Base-by-base conservation (phyloP, 163 green algal genomes). In the Scenedesmus sp. region DNA sequence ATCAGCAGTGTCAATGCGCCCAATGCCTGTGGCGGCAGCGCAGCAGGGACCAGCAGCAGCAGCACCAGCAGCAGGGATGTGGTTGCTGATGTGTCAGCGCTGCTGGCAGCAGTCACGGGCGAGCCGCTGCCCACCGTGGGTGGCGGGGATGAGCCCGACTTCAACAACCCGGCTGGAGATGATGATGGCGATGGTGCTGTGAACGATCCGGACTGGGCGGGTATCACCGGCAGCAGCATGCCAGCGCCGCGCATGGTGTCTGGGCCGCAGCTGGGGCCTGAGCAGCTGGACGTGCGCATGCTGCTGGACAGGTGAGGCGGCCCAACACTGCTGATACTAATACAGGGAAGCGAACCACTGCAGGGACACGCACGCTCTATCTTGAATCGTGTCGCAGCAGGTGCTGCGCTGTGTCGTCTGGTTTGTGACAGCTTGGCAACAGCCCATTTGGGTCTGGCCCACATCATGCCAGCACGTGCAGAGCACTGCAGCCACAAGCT, bases 181-280 rank as follows among this genome's bases (percentile, higher is more conserved):
- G 73, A 18, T 30, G 35, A 49, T 44, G 73, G 18, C 33, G 35
- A 44, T 46, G 37, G 16, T 46, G 73, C 13, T 51, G 35, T 5
- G 30, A 51, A 46, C 37, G n/a, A 40, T n/a, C 49, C 82, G 37
- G 82, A 88, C 37, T 88, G 82, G 82, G 82, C 82, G 12, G 35
- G 37, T 22, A 80, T 88, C 82, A 26, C 0, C 53, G 61, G 61
- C 59, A 81, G 42, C 83, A 30, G 44, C 42, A 43, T 35, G 24
- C 43, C 42, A 26, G 42, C 12, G 79, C 79, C 22, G 43, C 79
- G 42, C 2, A 9, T 84, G 20, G 18, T 65, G 43, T 59, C 35
- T 13, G 42, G 26, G 42, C 42, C 42, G 79, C 79, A 37, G 79
- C 43, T 65, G 79, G 42, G 26, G 42, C 46, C 46, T 6, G 30